These are phyloP conservation scores for Dactylorhiza incarnata DNA, from an alignment of 106 monocot species.

Conservation along the genomic window DNA sequence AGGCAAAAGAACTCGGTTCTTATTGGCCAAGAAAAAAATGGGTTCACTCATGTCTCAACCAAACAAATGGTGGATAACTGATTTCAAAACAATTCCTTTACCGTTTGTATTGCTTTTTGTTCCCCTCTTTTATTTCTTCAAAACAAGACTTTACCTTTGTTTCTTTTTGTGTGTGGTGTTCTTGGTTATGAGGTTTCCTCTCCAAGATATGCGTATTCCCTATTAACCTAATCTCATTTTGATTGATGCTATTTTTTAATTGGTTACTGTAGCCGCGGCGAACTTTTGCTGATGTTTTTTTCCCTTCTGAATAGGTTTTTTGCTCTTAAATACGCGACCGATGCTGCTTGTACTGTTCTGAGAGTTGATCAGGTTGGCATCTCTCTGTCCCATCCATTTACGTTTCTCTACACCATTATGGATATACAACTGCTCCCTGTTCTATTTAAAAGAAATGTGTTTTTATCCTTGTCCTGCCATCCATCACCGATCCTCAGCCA, in stretches of 20 bases:
- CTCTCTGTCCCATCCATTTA: background rate
- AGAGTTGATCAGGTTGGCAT: slow-evolving; percentile 83
- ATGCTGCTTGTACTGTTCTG: slow-evolving; percentile 96
- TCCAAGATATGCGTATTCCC: too few relatives aligned
- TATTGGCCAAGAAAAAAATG: too few relatives aligned
- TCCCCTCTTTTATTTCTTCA: too few relatives aligned
- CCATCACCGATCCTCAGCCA: too few relatives aligned
- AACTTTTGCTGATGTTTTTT: background rate
- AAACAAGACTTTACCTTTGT: too few relatives aligned
- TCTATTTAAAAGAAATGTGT: background rate
- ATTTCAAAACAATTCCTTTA: too few relatives aligned
- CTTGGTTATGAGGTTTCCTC: too few relatives aligned
- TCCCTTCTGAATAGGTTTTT: slow-evolving; percentile 47
- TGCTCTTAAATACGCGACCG: slow-evolving; percentile 95
- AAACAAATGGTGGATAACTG: too few relatives aligned
- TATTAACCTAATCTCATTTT: background rate
- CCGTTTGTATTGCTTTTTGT: too few relatives aligned
- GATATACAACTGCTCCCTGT: background rate
- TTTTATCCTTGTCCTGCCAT: background rate
- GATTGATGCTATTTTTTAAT: background rate
- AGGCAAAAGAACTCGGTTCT: too few relatives aligned
- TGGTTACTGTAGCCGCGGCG: background rate
- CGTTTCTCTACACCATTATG: background rate
- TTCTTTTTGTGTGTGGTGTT: too few relatives aligned
- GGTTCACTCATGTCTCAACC: too few relatives aligned